Base-by-base conservation (phyloP, 768 basidiomycete species). In the Rhizopogon roseolus region DNA sequence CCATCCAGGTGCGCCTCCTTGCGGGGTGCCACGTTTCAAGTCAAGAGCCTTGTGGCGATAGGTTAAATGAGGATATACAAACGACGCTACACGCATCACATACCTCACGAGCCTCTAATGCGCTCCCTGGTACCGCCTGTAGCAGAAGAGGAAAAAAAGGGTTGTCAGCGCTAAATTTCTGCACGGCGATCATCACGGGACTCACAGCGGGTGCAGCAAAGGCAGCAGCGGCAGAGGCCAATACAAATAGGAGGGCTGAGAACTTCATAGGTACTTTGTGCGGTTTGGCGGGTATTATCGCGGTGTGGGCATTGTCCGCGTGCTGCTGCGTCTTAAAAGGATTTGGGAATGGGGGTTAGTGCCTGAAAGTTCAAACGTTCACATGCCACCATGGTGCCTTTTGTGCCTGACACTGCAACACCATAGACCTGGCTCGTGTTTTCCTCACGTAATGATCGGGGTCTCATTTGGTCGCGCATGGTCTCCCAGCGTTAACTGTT, bases 331-430 rank as follows among this genome's bases (percentile, higher is more conserved):
- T 17, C 16, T 52, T 52, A 52, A 32, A 45, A 34, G 51, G 44
- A 25, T 32, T 52, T 52, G 10, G 50, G 32, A 22, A 46, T 17
- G 32, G 32, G 11, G 28, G 19, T 49, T 13, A 10, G 45, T 25
- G 51, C n/a, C 51, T 46, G 41, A 36, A 32, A 32, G 29, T 32
- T 32, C 29, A 22, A 29, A 52, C 10, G 19, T 52, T 48, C 51
- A 45, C 51, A 52, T 52, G 51, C 51, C 51, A 36, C 34, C 2
- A 32, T 48, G 11, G 51, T 49, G 32, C 42, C 19, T 52, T 29
- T 19, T 14, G 51, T 52, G 51, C 51, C 51, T 52, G 51, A 36
- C 51, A 52, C 29, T 32, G 51, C 29, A 48, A 48, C 28, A 13
- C 34, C 34, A 36, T 16, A 52, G 16, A 38, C 38, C 25, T 27